Evolutionary conservation across 2,329 filamentous ascomycete species (phyloP), one percentile per base, ranked within the genome.

Genomic region (Diaporthe vexans): DNA sequence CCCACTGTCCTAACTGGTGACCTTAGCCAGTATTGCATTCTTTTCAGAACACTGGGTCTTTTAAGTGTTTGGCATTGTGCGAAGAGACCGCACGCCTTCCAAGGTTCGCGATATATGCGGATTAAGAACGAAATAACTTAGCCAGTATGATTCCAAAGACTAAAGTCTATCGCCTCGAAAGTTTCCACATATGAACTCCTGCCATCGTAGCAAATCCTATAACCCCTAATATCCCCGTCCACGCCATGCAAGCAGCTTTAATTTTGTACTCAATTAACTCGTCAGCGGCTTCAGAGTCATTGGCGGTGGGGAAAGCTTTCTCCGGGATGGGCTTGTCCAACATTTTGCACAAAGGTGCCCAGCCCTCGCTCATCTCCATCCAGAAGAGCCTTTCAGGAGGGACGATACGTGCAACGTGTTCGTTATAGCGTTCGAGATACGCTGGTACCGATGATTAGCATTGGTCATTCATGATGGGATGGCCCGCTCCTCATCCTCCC

Each of bases 331-430:
- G 71, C 35, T 54, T 51, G 13, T 73, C 26, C 48, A 73, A 63
- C 58, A 73, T 58, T n/a, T 58, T 68, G 4, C 71, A 73, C 48
- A 73, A 29, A 6, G 71, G 71, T 10, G 51, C 71, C 71, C 71
- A 73, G 1, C 71, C 71, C 19, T 68, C 71, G 46, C 46, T 10
- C 43, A 65, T 33, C 19, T 52, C 43, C 48, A 56, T 67, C 46
- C 52, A 73, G 51, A 58, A 69, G 24, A 73, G 54, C 19, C 59
- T 57, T 26, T 59, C 71, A 1, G 59, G 33, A 1, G 71, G 71
- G 3, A 73, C 71, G 11, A 68, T 15, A 7, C 33, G 33, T 9
- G 26, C 26, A 21, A 69, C 65, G 33, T 69, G 24, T 4, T 56
- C 65, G 4, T 69, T 56, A 24, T 69, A 67, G 26, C 61, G 43